These are phyloP conservation scores for Maudiozyma barnettii DNA, from an alignment of 805 yeast genomes.

Conservation along the genomic window DNA sequence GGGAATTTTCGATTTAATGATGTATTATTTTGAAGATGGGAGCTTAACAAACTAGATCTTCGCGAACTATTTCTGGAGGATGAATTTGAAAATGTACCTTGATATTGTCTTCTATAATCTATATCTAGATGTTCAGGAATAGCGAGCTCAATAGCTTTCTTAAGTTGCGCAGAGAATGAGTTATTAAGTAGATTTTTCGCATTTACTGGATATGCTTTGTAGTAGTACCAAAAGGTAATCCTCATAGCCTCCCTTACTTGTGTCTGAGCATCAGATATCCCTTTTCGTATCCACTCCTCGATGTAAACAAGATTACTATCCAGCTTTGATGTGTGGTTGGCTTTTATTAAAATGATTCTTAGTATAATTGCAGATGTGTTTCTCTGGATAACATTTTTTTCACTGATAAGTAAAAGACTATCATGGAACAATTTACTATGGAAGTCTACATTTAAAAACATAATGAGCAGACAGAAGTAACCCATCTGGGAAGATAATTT, in stretches of 20 bases:
- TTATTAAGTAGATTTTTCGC: constrained; percentile 35
- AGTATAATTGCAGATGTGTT: constrained; percentile 63
- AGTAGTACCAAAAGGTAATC: constrained; percentile 62
- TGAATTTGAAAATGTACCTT: constrained; percentile 5
- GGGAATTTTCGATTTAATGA: constrained; percentile 14
- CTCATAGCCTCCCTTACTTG: constrained; percentile 70
- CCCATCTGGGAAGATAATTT: constrained; percentile 32
- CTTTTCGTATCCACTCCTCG: constrained; percentile 44
- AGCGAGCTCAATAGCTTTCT: constrained; percentile 53
- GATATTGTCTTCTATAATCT: constrained; percentile 10
- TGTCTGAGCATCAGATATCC: constrained; percentile 72
- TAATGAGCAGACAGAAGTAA: constrained; percentile 35
- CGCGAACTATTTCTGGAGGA: constrained; percentile 36
- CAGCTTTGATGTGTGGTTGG: constrained; percentile 28
- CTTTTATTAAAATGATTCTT: constrained; percentile 48
- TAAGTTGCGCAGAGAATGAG: constrained; percentile 23
- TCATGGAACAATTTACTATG: constrained; percentile 42
- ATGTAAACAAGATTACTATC: constrained; percentile 32
- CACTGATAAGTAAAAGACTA: constrained; percentile 44
- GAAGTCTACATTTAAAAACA: constrained; percentile 48
- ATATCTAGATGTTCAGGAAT: constrained; percentile 35
- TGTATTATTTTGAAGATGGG: constrained; percentile 4
- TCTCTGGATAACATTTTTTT: constrained; percentile 65
- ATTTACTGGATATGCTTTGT: constrained; percentile 41
- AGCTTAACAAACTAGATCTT: constrained; percentile 25